Conservation (phyloP, 352 stramenopile genomes). For the Globisporangium spiculum region DNA sequence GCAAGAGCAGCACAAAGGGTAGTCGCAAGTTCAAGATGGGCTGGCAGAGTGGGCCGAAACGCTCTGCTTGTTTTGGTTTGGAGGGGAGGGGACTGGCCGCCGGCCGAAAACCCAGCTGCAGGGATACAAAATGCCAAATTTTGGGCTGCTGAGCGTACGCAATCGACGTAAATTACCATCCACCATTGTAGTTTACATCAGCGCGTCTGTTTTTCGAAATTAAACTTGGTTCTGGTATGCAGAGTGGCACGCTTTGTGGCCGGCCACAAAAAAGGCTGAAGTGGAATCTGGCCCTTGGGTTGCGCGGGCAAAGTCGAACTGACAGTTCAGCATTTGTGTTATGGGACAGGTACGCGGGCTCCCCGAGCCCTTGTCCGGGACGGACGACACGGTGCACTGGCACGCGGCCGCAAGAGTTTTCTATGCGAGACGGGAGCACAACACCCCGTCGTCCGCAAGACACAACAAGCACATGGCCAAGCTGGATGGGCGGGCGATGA, state of each 20-base stretch:
- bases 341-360: background rate
- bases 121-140: slow-evolving; percentile 16
- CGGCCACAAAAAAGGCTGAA: background rate
- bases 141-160: background rate
- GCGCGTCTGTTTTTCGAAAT: background rate
- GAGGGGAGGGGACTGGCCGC: background rate
- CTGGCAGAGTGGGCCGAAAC: slow-evolving; percentile 3
- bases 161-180: slow-evolving; percentile 20
- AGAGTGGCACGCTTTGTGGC: background rate
- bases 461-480: background rate
- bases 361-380: background rate
- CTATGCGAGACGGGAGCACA: background rate
- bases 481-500: slow-evolving; percentile 1
- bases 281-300: background rate
- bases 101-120: background rate
- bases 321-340: background rate
- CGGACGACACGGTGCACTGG: background rate
- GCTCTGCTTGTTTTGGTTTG: background rate
- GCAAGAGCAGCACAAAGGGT: slow-evolving; percentile 14
- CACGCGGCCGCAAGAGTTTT: background rate
- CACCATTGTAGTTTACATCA: slow-evolving; percentile 8
- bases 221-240: background rate
- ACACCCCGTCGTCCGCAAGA: slow-evolving; percentile 1
- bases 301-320: background rate
- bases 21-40: slow-evolving; percentile 26